Evolutionary conservation across 805 yeast species (phyloP).

Genomic region (Saccharomycopsis microspora): DNA sequence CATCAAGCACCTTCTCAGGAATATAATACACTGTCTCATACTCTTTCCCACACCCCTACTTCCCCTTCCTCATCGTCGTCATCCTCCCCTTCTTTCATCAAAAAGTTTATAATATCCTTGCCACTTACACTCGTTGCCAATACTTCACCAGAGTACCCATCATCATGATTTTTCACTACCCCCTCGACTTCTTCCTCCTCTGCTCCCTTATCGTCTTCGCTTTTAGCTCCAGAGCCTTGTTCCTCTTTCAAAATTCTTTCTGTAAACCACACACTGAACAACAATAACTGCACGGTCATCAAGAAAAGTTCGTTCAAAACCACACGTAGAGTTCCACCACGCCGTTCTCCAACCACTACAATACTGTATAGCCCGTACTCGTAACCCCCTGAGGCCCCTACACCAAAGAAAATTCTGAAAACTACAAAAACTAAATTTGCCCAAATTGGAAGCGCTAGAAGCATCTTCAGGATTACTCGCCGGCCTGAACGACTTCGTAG

Average conservation of each 20-base stretch:
- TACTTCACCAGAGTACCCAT: slow-evolving; percentile 5
- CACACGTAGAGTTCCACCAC: slow-evolving; percentile 20
- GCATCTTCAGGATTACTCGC: slow-evolving; percentile 21
- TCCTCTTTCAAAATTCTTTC: slow-evolving; percentile 17
- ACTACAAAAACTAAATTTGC: slow-evolving; percentile 22
- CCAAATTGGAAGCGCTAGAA: slow-evolving; percentile 20
- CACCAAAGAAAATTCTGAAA: slow-evolving; percentile 26
- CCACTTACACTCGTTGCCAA: background rate
- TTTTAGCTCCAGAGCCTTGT: background rate
- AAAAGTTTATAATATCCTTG: background rate
- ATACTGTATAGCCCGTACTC: slow-evolving; percentile 29
- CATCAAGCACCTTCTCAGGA: no score
- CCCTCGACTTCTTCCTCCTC: background rate
- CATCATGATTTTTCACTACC: background rate
- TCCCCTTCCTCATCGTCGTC: background rate
- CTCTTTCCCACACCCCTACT: background rate
- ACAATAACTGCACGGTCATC: slow-evolving; percentile 21
- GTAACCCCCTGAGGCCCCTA: slow-evolving; percentile 18
- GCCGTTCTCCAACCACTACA: slow-evolving; percentile 37
- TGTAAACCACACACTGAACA: slow-evolving; percentile 21
- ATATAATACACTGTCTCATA: no score
- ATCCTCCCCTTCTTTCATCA: background rate
- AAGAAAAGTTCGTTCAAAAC: slow-evolving; percentile 24
- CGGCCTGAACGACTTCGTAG: slow-evolving; percentile 18
- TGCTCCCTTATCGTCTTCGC: slow-evolving; percentile 17